phyloP scores from a whole-genome alignment of 306 rosid genomes.

The Quercus dentata region DNA sequence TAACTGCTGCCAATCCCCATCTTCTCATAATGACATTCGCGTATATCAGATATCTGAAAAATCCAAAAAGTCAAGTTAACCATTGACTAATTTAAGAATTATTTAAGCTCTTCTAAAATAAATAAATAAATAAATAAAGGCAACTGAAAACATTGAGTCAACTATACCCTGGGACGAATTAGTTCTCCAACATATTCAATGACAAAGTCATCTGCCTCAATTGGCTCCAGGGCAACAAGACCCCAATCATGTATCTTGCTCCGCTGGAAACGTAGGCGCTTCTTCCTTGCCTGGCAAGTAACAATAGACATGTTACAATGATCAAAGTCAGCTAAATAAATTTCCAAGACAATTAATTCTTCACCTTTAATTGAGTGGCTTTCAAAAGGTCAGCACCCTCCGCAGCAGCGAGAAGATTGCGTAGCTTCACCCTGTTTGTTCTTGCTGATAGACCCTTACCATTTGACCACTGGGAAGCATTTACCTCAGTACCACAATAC shows the following conservation, averaged over 20 bases:
- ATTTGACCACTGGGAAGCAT: conserved; percentile 60
- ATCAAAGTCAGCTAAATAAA: conserved; percentile 15
- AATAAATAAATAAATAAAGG: not conserved
- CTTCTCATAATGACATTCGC: conserved; percentile 87
- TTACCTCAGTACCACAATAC: conserved; percentile 41
- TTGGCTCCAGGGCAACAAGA: conserved; percentile 88
- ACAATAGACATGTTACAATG: conserved; percentile 9
- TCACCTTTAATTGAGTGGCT: conserved; percentile 92
- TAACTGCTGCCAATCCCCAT: conserved; percentile 99
- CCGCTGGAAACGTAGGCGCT: conserved; percentile 73
- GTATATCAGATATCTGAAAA: conserved; percentile 89
- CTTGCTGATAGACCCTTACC: conserved; percentile 93
- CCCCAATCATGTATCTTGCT: conserved; percentile 99
- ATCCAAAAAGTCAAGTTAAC: not conserved
- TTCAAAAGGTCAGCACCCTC: conserved; percentile 97
- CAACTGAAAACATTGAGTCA: conserved; percentile 1
- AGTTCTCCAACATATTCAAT: conserved; percentile 94
- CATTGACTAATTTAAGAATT: not conserved
- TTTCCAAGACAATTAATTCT: conserved; percentile 11
- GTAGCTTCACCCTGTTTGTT: conserved; percentile 89
- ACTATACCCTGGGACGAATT: conserved; percentile 85
- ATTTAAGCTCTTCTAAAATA: not conserved
- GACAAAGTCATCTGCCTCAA: conserved; percentile 96
- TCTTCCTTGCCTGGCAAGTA: conserved; percentile 79
- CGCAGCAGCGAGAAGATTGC: conserved; percentile 93